Evolutionary conservation across 1,284 basidiomycete genomes (phyloP).

Genomic region (Xerocomus nothofagi): DNA sequence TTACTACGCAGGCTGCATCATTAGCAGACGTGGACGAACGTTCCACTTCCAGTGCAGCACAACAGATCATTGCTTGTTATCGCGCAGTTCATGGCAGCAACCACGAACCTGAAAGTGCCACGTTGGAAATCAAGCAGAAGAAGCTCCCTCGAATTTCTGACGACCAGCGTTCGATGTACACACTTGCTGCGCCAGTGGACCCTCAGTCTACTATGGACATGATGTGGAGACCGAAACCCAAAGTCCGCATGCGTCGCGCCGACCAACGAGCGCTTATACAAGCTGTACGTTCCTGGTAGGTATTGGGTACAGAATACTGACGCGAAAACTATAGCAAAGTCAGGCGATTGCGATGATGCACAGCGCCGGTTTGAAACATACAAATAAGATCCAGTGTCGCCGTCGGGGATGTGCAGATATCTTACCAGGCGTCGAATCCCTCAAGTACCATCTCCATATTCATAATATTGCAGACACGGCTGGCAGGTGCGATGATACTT

Average conservation of each 20-base stretch:
- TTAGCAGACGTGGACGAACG: slow-evolving; percentile 1
- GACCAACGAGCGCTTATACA: slow-evolving; percentile 39
- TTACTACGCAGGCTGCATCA: slow-evolving; percentile 2
- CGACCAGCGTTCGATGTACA: slow-evolving; percentile 31
- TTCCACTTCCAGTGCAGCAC: slow-evolving; percentile 37
- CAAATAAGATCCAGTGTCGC: slow-evolving; percentile 43
- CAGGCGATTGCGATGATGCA: slow-evolving; percentile 44
- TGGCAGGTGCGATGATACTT: not conserved
- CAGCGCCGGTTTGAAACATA: slow-evolving; percentile 25
- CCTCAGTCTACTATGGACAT: slow-evolving; percentile 28
- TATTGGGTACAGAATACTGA: slow-evolving; percentile 6
- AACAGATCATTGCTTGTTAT: slow-evolving; percentile 40
- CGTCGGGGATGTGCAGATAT: slow-evolving; percentile 53
- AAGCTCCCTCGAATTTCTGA: slow-evolving; percentile 19
- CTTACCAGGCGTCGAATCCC: slow-evolving; percentile 45
- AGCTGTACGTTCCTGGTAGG: slow-evolving; percentile 36
- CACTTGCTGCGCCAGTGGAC: slow-evolving; percentile 19
- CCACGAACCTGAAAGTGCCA: not conserved
- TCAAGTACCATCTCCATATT: slow-evolving; percentile 59
- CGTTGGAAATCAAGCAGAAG: slow-evolving; percentile 16
- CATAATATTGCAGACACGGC: slow-evolving; percentile 49
- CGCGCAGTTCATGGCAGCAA: slow-evolving; percentile 27
- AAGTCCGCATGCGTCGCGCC: slow-evolving; percentile 35
- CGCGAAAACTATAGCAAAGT: slow-evolving; percentile 33
- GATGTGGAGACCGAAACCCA: slow-evolving; percentile 35